Conservation (phyloP, 371 early-diverging fungal genomes). For the Chytridium lagenaria region DNA sequence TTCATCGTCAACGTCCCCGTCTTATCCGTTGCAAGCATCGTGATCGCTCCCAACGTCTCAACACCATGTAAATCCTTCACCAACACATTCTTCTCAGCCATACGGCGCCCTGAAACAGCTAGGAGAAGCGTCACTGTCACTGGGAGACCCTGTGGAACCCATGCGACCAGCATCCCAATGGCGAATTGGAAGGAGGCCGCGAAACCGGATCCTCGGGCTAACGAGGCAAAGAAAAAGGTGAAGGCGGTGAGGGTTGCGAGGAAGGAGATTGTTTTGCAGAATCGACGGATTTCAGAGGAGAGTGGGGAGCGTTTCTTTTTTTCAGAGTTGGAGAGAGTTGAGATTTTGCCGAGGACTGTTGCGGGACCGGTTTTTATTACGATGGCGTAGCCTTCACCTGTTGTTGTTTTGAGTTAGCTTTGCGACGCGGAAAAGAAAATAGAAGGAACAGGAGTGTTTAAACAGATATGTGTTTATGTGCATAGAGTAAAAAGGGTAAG, state of each 20-base stretch:
- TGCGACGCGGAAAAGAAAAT: too few species aligned
- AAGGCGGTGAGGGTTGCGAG: constrained; percentile 55
- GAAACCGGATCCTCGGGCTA: constrained; percentile 46
- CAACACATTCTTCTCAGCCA: constrained; percentile 55
- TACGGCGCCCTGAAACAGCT: constrained; percentile 54
- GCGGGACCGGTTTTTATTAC: constrained; percentile 56
- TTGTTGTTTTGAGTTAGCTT: neutral
- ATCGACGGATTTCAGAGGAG: constrained; percentile 53
- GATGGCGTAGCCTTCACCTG: constrained; percentile 59
- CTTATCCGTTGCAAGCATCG: constrained; percentile 63
- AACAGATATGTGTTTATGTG: too few species aligned
- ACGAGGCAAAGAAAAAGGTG: constrained; percentile 53
- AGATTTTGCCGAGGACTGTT: constrained; percentile 57
- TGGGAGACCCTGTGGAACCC: constrained; percentile 61
- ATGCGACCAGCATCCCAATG: constrained; percentile 60
- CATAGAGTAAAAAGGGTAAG: too few species aligned
- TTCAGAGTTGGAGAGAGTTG: constrained; percentile 37
- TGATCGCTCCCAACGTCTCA: constrained; percentile 63
- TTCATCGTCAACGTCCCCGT: constrained; percentile 62
- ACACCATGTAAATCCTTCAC: constrained; percentile 65
- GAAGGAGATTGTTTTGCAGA: constrained; percentile 53
- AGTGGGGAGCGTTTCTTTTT: constrained; percentile 45
- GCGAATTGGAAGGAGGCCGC: constrained; percentile 40
- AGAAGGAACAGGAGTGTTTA: too few species aligned
- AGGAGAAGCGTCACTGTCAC: constrained; percentile 61